Evolutionary conservation across 805 yeast genomes (phyloP), one percentile per base, ranked within the genome.

Genomic region (Saturnispora halmiae): DNA sequence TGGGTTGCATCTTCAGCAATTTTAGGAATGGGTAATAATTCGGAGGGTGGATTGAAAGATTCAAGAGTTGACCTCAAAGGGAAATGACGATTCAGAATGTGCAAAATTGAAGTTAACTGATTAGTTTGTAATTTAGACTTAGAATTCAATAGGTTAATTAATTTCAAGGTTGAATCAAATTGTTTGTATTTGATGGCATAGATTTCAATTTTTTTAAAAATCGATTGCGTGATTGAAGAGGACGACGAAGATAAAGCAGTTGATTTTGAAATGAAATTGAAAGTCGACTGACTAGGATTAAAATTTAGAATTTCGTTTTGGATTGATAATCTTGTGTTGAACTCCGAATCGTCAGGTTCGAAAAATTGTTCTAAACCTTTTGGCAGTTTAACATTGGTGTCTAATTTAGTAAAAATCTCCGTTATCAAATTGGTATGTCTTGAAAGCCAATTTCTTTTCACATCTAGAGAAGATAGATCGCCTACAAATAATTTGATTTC

Each of bases 401-500:
- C 40, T 13, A 37, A 15, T 10, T 20, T 11, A 14, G 20, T 20
- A 14, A 30, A 37, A 4, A 37, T 16, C 15, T 37, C 40, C 7
- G 41, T 39, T n/a, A 33, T 82, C n/a, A 87, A 58, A 4, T 61
- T 61, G 0, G 95, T 84, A 55, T 85, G 95, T 42, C 74, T 72
- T 46, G 81, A 74, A 22, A 92, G 70, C 49, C 75, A 64, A 30
- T 71, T 77, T 57, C 87, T 94, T 36, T 74, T 69, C 7, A 67
- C 63, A 43, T 86, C 88, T 36, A 90, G 59, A 11, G 68, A 69
- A 7, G 82, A 78, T 25, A 90, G 64, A 34, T 75, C 78, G 15
- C 75, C 73, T 7, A 90, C 95, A 50, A 88, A 76, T 36, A 67
- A 61, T 53, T 79, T 79, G 48, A 88, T 81, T 50, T 82, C 82